Evolutionary conservation across 2,329 filamentous ascomycete species (phyloP), one percentile per base, ranked within the genome.

Genomic region (Aspergillus sp.): DNA sequence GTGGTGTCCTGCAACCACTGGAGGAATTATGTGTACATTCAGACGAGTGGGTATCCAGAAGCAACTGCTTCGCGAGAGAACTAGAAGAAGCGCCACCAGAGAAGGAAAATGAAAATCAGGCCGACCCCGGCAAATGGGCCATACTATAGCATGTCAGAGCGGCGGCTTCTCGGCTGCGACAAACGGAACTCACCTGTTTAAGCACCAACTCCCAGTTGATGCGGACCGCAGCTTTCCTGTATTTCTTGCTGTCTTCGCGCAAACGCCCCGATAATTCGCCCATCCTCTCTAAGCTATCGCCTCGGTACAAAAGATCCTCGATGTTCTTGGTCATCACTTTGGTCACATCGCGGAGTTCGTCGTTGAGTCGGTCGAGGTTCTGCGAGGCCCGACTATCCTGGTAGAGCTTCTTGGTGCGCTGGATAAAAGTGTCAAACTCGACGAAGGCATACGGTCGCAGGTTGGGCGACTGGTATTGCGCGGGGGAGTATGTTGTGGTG

Each of bases 321-420:
- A 99, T 98, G 77, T 99, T 99, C 86, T 98, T 98, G 57, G 93
- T 98, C 96, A 99, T 99, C 73, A 99, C 93, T 80, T 97, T 93
- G 1, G 95, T 98, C 57, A 99, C 96, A 78, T 98, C 95, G 75
- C 93, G 90, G 66, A 99, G 85, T 83, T 99, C 96, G 73, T 97
- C 92, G 73, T 99, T 98, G 66, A 99, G 83, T 79, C 94, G 92
- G 77, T 96, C 92, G 59, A 99, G 85, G 78, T 98, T 98, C 78
- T 93, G 90, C 14, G 91, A 87, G 16, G 95, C 95, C 65, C 95
- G 88, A 56, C 90, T 87, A 77, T 99, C 95, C 69, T 95, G 91
- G 78, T 99, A 99, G 29, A 93, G 92, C 69, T 92, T 90, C 79
- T 94, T 95, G 46, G 93, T 96, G 74, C 92, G 90, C 73, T 89